phyloP scores from a whole-genome alignment of 1,139 yeast species.

The Sugiyamaella neomexicana region DNA sequence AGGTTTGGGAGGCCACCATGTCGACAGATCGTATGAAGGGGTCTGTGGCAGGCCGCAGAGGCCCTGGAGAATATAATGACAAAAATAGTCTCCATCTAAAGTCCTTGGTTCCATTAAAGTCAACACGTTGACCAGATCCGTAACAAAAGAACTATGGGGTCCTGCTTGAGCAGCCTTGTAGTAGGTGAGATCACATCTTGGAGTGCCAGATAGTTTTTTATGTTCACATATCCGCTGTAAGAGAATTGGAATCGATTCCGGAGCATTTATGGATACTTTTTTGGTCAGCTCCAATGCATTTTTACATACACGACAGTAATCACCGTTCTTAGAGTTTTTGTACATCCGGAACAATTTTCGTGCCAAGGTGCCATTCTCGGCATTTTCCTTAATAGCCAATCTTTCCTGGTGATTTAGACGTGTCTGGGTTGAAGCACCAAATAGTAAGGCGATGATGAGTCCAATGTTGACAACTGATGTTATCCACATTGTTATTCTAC shows the following conservation, averaged over 20 bases:
- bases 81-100: slow-evolving; percentile 54
- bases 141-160: slow-evolving; percentile 23
- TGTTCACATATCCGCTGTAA: slow-evolving; percentile 20
- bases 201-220: slow-evolving; percentile 13
- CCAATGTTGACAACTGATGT: slow-evolving; percentile 1
- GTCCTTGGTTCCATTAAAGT: slow-evolving; percentile 48
- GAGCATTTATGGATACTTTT: slow-evolving; percentile 21
- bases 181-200: slow-evolving; percentile 17
- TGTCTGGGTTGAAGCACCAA: slow-evolving; percentile 9
- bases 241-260: slow-evolving; percentile 19
- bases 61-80: slow-evolving; percentile 49
- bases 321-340: slow-evolving; percentile 13
- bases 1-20: slow-evolving; percentile 48
- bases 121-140: slow-evolving; percentile 50
- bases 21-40: slow-evolving; percentile 45
- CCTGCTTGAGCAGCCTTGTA: slow-evolving; percentile 12
- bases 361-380: slow-evolving; percentile 12
- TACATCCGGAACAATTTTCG: slow-evolving; percentile 15
- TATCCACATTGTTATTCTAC: slow-evolving; percentile 4
- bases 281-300: slow-evolving; percentile 21
- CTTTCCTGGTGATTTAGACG: slow-evolving; percentile 12
- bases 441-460: background rate
- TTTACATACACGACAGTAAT: slow-evolving; percentile 23
- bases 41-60: slow-evolving; percentile 49
- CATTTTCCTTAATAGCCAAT: slow-evolving; percentile 10